These are phyloP conservation scores for Exophiala bonariae DNA, from an alignment of 2,329 filamentous ascomycete species.

Conservation along the genomic window DNA sequence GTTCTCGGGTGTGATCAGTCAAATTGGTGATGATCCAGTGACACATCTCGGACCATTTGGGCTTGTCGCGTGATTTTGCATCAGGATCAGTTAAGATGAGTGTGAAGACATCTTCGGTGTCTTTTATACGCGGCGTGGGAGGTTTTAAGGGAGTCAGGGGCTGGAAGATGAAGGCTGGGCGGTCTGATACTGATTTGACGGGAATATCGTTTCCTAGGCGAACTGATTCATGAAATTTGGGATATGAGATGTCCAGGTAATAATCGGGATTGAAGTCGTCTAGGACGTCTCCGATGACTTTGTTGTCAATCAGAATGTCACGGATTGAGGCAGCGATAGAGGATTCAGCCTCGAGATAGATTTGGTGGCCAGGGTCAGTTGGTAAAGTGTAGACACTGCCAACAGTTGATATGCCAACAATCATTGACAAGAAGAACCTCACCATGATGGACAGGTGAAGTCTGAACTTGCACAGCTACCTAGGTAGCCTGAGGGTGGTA, in stretches of 20 bases:
- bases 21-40: conserved; percentile 49
- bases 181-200: conserved; percentile 42
- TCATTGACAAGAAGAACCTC: neutral
- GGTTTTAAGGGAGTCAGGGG: conserved; percentile 27
- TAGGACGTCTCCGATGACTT: conserved; percentile 47
- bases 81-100: conserved; percentile 59
- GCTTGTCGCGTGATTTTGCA: conserved; percentile 54
- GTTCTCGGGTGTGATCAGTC: conserved; percentile 18
- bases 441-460: neutral
- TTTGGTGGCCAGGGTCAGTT: conserved; percentile 5
- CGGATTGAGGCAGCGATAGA: conserved; percentile 21
- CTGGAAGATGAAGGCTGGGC: conserved; percentile 43
- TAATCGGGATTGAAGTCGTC: conserved; percentile 60
- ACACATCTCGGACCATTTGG: conserved; percentile 59
- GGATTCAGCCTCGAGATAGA: conserved; percentile 10
- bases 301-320: conserved; percentile 27
- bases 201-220: conserved; percentile 56
- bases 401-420: conserved; percentile 6
- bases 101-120: conserved; percentile 38
- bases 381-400: conserved; percentile 1
- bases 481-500: too few species aligned
- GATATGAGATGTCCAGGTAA: conserved; percentile 51
- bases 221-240: conserved; percentile 43
- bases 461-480: too few species aligned
- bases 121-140: conserved; percentile 25